Conservation (phyloP, 2,329 filamentous ascomycete species). For the Penicillium verrucosum region DNA sequence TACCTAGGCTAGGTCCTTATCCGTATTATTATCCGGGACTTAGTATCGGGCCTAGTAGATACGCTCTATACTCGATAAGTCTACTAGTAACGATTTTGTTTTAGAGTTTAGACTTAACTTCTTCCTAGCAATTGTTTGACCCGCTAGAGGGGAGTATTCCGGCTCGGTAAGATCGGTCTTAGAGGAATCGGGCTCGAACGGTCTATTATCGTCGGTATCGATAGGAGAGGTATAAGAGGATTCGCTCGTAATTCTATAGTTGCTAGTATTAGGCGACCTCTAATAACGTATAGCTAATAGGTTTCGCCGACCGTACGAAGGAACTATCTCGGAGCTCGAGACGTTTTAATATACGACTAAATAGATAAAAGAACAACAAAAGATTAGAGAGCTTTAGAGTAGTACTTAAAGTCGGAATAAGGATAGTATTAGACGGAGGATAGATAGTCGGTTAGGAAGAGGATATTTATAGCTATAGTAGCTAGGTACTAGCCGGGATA, state of each 20-base stretch:
- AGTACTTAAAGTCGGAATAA: too few relatives aligned
- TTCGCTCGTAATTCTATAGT: not conserved
- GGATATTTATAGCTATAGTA: too few relatives aligned
- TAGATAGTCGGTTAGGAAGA: too few relatives aligned
- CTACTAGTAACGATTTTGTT: not conserved
- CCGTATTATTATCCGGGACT: not conserved
- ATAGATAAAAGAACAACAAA: too few relatives aligned
- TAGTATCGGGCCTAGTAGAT: not conserved
- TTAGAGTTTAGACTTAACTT: not conserved
- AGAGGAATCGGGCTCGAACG: not conserved
- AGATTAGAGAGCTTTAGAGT: too few relatives aligned
- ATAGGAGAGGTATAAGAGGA: not conserved
- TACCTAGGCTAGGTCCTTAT: not conserved
- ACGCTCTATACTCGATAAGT: not conserved
- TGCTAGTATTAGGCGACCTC: not conserved
- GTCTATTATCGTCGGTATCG: not conserved
- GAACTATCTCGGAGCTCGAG: not conserved
- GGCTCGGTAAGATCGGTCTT: not conserved
- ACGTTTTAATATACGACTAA: too few relatives aligned
- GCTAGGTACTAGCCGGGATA: too few relatives aligned
- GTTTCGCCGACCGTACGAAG: not conserved
- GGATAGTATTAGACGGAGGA: too few relatives aligned
- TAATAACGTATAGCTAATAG: not conserved
- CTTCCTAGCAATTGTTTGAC: not conserved
- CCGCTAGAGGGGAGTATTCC: not conserved